A percentile compares a stretch with the other conserved stretches of the same genome.
Conservation (phyloP, 805 yeast genomes). For the Saccharomycodes ludwigii region DNA sequence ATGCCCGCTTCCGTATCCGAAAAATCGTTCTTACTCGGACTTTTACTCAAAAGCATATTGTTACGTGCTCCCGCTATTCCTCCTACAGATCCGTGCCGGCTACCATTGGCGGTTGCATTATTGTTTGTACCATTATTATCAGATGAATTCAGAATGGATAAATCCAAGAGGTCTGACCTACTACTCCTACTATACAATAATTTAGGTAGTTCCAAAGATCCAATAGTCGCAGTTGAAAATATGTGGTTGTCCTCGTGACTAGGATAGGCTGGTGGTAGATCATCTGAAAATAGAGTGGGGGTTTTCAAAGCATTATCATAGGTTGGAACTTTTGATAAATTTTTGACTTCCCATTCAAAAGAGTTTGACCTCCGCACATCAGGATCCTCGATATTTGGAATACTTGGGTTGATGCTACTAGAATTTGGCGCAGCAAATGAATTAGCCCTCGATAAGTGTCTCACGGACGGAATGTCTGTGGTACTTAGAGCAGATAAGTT, state of each 20-base stretch:
- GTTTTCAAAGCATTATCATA: constrained; percentile 66
- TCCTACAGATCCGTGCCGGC: constrained; percentile 12
- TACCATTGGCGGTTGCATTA: constrained; percentile 10
- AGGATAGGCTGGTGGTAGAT: constrained; percentile 60
- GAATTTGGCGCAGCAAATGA: too few relatives aligned
- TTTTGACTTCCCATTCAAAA: constrained; percentile 31
- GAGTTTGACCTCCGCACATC: constrained; percentile 49
- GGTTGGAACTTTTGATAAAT: constrained; percentile 67
- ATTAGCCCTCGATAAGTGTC: background rate
- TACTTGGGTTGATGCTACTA: too few relatives aligned
- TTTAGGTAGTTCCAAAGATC: constrained; percentile 17
- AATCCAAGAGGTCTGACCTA: too few relatives aligned
- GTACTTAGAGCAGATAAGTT: too few relatives aligned
- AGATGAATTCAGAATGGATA: constrained; percentile 16
- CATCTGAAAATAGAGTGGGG: constrained; percentile 34
- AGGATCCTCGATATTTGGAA: too few relatives aligned
- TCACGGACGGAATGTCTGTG: background rate
- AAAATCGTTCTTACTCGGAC: constrained; percentile 8
- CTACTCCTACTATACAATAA: too few relatives aligned
- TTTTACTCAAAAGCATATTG: constrained; percentile 9
- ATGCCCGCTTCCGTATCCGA: too few relatives aligned
- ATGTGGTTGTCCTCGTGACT: constrained; percentile 3
- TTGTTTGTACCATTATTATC: constrained; percentile 11
- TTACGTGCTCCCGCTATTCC: constrained; percentile 16
- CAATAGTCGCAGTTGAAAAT: background rate